Evolutionary conservation across 2,329 filamentous ascomycete genomes (phyloP), one percentile per base, ranked within the genome.

Genomic region (Scedosporium dehoogii): DNA sequence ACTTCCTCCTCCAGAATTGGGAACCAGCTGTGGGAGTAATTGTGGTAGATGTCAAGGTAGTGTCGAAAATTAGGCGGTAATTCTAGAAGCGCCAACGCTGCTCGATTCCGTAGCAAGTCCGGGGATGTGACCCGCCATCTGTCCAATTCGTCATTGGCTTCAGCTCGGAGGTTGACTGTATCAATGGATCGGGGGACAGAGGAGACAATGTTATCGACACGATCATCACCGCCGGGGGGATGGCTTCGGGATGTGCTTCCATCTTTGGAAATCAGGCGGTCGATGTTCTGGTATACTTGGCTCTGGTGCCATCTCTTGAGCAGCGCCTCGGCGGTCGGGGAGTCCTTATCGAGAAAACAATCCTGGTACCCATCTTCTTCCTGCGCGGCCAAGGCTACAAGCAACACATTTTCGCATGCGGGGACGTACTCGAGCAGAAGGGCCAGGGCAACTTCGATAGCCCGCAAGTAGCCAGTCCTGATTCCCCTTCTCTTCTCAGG

Each of bases 401-500:
- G 79, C 25, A 90, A 77, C 14, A 80, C 78, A 60, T 79, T 76
- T 71, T 90, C 86, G 58, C 79, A 81, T 9, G 81, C 83, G 14
- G 83, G 79, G 42, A 85, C 80, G 62, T 82, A 81, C 64, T 84
- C 80, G 64, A 90, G 87, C 1, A 89, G 74, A 78, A 85, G 85
- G 12, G 85, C 86, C 62, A 89, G 78, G 9, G 86, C 81, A 53
- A 89, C 73, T 72, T 92, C 89, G 18, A 92, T 77, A 0, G 87
- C 88, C 41, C 88, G 82, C 62, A 92, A 87, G 69, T 92, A 91
- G 16, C 90, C 89, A n/a, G 89, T 89, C 68, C 89, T 89, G 10
- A 92, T 84, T 3, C 90, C 89, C 65, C 89, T 81, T 72, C 91
- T 91, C 73, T 90, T 91, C 6, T 87, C 85, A 61, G 85, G 85